Conservation (phyloP, 2,329 filamentous ascomycete species). For the Gnomoniopsis sp. region DNA sequence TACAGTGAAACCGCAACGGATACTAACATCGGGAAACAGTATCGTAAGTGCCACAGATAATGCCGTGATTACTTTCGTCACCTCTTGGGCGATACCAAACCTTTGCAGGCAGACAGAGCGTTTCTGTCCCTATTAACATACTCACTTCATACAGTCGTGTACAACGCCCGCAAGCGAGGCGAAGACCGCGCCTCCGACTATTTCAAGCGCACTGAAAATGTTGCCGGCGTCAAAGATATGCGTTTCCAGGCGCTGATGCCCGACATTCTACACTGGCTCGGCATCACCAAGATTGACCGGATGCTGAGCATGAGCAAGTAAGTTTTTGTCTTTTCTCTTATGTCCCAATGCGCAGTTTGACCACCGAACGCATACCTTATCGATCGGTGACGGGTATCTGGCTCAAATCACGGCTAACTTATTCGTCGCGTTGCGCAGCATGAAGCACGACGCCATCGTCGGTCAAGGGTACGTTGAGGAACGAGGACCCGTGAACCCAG, state of each 20-base stretch:
- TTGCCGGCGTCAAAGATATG: slow-evolving; percentile 96
- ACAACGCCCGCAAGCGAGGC: slow-evolving; percentile 79
- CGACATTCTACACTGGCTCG: slow-evolving; percentile 95
- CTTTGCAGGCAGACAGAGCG: neutral
- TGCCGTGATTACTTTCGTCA: slow-evolving; percentile 2
- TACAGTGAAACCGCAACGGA: neutral
- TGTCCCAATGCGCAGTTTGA: neutral
- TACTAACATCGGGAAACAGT: slow-evolving; percentile 36
- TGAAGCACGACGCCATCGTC: slow-evolving; percentile 89
- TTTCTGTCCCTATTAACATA: neutral
- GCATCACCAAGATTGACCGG: slow-evolving; percentile 96
- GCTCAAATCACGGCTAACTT: neutral
- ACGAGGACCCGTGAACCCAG: neutral
- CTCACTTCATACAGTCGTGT: slow-evolving; percentile 45
- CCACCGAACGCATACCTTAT: neutral
- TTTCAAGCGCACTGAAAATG: slow-evolving; percentile 96
- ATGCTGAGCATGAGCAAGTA: slow-evolving; percentile 99
- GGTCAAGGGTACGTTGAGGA: slow-evolving; percentile 61
- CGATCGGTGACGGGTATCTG: slow-evolving; percentile 1
- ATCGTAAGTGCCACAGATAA: slow-evolving; percentile 35
- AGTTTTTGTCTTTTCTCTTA: slow-evolving; percentile 30
- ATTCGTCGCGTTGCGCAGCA: slow-evolving; percentile 45
- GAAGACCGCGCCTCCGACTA: slow-evolving; percentile 84
- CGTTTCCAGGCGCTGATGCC: slow-evolving; percentile 98
- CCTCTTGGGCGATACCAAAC: neutral